Conservation (phyloP, 331 rosid genomes). For the Quercus tomentella region DNA sequence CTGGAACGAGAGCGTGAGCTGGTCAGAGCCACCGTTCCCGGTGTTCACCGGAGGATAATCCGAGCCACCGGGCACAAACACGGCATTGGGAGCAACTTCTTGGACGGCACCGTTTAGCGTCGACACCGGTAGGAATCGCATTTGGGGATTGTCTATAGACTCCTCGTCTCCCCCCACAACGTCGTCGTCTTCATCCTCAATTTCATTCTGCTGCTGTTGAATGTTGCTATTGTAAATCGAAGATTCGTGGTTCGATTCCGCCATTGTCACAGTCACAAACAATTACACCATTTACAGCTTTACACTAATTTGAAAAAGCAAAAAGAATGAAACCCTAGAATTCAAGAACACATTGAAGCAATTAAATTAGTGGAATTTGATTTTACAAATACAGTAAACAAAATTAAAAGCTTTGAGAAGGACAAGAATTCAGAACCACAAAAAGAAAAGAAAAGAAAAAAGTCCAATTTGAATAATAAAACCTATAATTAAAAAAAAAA, state of each 20-base stretch:
- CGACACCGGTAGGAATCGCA: slow-evolving; percentile 26
- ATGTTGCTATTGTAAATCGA: slow-evolving; percentile 27
- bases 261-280: background rate
- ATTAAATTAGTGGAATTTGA: background rate
- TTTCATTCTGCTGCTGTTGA: slow-evolving; percentile 14
- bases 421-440: background rate
- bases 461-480: too few relatives aligned
- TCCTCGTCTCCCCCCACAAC: slow-evolving; percentile 40
- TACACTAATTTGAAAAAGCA: background rate
- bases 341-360: background rate
- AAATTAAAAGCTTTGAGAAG: background rate
- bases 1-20: slow-evolving; percentile 51
- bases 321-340: too few relatives aligned
- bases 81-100: slow-evolving; percentile 14
- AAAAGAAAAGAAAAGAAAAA: too few relatives aligned
- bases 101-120: slow-evolving; percentile 15
- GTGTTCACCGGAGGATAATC: slow-evolving; percentile 33
- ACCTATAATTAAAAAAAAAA: too few relatives aligned
- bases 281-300: background rate
- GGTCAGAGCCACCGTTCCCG: slow-evolving; percentile 44
- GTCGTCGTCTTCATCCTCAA: slow-evolving; percentile 47
- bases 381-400: background rate
- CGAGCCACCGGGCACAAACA: slow-evolving; percentile 24
- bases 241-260: slow-evolving; percentile 32
- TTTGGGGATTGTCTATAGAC: slow-evolving; percentile 46